These are phyloP conservation scores for Arachnomyces sp. DNA, from an alignment of 2,329 filamentous ascomycete species.

Conservation along the genomic window DNA sequence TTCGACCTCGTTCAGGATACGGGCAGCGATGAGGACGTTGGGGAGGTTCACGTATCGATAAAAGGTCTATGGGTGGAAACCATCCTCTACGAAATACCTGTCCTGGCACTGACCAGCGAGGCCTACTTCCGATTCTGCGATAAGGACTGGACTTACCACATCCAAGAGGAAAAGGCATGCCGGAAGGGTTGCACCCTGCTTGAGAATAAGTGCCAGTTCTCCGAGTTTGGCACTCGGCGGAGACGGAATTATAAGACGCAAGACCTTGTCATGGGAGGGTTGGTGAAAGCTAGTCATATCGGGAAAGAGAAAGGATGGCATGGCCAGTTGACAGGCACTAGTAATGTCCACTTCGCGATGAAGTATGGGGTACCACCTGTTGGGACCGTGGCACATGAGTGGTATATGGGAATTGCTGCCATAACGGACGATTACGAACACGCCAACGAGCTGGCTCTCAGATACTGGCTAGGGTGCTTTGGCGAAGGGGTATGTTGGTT, in stretches of 20 bases:
- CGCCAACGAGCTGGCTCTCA: slow-evolving; percentile 75
- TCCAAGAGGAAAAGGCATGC: slow-evolving; percentile 77
- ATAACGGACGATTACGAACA: slow-evolving; percentile 76
- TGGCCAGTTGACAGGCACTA: slow-evolving; percentile 77
- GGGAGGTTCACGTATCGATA: slow-evolving; percentile 68
- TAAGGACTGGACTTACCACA: slow-evolving; percentile 79
- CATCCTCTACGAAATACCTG: slow-evolving; percentile 93
- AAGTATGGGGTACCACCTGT: slow-evolving; percentile 75
- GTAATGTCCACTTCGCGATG: slow-evolving; percentile 96
- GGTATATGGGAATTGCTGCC: slow-evolving; percentile 98
- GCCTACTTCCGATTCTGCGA: slow-evolving; percentile 98
- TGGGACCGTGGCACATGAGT: slow-evolving; percentile 91
- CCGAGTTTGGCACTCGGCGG: slow-evolving; percentile 86
- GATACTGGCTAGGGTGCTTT: slow-evolving; percentile 87
- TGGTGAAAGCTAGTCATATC: slow-evolving; percentile 70
- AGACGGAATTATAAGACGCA: slow-evolving; percentile 93
- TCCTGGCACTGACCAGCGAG: slow-evolving; percentile 85
- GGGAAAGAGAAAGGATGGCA: slow-evolving; percentile 54
- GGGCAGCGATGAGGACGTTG: slow-evolving; percentile 56
- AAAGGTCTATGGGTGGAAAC: slow-evolving; percentile 86
- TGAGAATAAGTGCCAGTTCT: slow-evolving; percentile 76
- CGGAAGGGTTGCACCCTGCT: slow-evolving; percentile 71
- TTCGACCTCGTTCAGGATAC: slow-evolving; percentile 53
- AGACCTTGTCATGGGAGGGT: slow-evolving; percentile 77
- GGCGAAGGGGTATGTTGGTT: slow-evolving; percentile 55